These are phyloP conservation scores for Hypoxylon rickii DNA, from an alignment of 495 filamentous ascomycete species.

Conservation along the genomic window DNA sequence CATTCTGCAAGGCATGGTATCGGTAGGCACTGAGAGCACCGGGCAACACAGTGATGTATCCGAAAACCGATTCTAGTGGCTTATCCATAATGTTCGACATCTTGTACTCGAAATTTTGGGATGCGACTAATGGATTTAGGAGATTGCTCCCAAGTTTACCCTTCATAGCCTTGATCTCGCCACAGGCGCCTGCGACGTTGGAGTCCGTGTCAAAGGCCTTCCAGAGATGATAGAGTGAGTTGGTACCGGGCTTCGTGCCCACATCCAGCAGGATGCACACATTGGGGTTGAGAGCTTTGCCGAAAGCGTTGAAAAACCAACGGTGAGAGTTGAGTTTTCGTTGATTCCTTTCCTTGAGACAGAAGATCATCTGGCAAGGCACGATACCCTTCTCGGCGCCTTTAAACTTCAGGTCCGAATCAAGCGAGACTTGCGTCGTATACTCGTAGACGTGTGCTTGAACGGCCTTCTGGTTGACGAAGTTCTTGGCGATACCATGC, in stretches of 20 bases:
- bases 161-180: slow-evolving; percentile 96
- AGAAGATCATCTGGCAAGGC: slow-evolving; percentile 99
- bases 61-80: slow-evolving; percentile 94
- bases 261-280: slow-evolving; percentile 97
- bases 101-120: slow-evolving; percentile 99
- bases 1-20: slow-evolving; percentile 96
- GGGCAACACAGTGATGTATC: slow-evolving; percentile 95
- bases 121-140: slow-evolving; percentile 92
- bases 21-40: slow-evolving; percentile 94
- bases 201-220: slow-evolving; percentile 98
- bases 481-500: slow-evolving; percentile 97
- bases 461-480: slow-evolving; percentile 86
- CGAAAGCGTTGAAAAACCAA: slow-evolving; percentile 99
- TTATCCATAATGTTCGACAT: slow-evolving; percentile 99
- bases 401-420: slow-evolving; percentile 96
- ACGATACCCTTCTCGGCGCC: slow-evolving; percentile 98
- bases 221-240: slow-evolving; percentile 96
- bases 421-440: slow-evolving; percentile 95
- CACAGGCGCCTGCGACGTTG: slow-evolving; percentile 92
- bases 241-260: slow-evolving; percentile 84
- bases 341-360: slow-evolving; percentile 95
- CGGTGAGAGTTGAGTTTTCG: slow-evolving; percentile 99
- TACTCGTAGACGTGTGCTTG: slow-evolving; percentile 97
- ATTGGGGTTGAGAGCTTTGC: slow-evolving; percentile 88
- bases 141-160: slow-evolving; percentile 81